These are phyloP conservation scores for Oryza rufipogon DNA, from an alignment of 176 grass and related monocot species.

Conservation along the genomic window DNA sequence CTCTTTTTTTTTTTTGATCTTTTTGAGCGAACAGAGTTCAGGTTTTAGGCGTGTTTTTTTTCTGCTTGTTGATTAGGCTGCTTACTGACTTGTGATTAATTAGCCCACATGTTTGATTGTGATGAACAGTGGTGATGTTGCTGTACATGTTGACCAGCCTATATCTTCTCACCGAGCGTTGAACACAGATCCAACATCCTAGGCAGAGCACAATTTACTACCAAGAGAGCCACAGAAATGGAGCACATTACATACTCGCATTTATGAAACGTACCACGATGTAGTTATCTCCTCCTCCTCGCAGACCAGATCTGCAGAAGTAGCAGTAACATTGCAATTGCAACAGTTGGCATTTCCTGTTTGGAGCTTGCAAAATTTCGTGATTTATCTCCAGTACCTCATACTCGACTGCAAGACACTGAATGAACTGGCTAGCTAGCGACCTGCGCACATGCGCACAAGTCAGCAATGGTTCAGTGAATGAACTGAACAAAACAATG, in stretches of 20 bases:
- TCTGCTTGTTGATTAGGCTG: too few relatives aligned
- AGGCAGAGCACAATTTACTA: background rate
- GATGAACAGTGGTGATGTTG: background rate
- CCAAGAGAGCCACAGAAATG: background rate
- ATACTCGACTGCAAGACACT: background rate
- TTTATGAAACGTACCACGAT: background rate
- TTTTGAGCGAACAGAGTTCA: too few relatives aligned
- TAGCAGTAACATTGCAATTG: background rate
- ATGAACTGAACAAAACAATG: background rate
- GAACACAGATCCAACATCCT: background rate
- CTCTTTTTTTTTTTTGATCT: too few relatives aligned
- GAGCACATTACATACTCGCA: background rate
- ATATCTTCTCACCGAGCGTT: background rate
- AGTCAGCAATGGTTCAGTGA: background rate
- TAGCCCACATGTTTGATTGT: background rate
- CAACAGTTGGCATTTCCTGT: background rate
- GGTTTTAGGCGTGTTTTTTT: too few relatives aligned
- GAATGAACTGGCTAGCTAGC: too few relatives aligned
- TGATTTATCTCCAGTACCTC: background rate
- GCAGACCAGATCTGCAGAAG: background rate
- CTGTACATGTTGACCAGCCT: background rate
- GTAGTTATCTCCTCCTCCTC: background rate
- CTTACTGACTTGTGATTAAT: too few relatives aligned
- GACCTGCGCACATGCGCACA: too few relatives aligned
- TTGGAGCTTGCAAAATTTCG: background rate